A percentile compares a stretch with the other conserved stretches of the same genome.
Conservation (phyloP, 768 basidiomycete species). For the Pleurotus tuber-regium region DNA sequence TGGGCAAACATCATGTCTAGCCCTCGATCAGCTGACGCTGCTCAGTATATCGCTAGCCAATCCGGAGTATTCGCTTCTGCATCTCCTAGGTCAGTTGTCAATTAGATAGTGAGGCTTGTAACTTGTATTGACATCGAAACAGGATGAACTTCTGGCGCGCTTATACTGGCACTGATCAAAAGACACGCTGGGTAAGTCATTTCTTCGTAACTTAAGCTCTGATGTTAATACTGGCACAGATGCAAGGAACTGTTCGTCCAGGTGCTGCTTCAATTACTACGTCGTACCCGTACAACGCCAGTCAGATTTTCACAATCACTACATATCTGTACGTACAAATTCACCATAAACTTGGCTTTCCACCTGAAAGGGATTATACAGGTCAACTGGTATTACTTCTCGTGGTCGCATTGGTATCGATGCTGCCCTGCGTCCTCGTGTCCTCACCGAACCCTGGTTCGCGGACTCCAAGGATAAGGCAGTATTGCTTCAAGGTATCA, state of each 20-base stretch:
- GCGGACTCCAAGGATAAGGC: conserved; percentile 54
- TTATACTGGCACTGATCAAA: conserved; percentile 41
- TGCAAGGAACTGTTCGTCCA: conserved; percentile 64
- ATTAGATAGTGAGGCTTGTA: background rate
- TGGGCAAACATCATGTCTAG: conserved; percentile 56
- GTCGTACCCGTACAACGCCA: conserved; percentile 47
- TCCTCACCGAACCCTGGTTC: conserved; percentile 57
- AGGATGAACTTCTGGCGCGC: conserved; percentile 66
- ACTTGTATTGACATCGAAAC: background rate
- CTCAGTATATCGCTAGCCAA: conserved; percentile 48
- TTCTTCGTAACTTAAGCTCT: background rate
- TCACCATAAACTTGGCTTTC: background rate
- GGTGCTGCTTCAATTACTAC: conserved; percentile 54
- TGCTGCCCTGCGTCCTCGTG: conserved; percentile 43
- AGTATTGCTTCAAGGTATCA: conserved; percentile 46
- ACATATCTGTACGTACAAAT: conserved; percentile 44
- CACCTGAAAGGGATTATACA: conserved; percentile 15
- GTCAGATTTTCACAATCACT: conserved; percentile 62
- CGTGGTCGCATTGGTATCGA: conserved; percentile 62
- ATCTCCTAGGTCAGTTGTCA: conserved; percentile 43
- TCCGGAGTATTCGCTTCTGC: conserved; percentile 57
- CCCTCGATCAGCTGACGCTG: conserved; percentile 54
- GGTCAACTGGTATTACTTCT: conserved; percentile 60
- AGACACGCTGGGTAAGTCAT: conserved; percentile 44
- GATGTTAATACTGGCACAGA: conserved; percentile 24